A percentile compares a stretch with the other conserved stretches of the same genome.
These are phyloP conservation scores for Alisma plantagoaquatica DNA, from an alignment of 106 monocot species.

Conservation along the genomic window DNA sequence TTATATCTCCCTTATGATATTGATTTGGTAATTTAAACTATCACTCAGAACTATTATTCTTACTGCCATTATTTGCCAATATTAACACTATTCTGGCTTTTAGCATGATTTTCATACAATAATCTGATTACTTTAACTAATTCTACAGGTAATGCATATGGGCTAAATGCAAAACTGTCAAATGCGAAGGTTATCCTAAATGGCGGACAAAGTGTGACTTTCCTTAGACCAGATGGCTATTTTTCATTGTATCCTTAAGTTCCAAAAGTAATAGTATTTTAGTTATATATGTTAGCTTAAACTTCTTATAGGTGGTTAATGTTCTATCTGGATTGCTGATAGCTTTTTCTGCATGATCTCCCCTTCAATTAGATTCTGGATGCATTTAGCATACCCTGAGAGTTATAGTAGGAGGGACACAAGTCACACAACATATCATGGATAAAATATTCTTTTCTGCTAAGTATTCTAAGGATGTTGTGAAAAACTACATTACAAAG, in stretches of 20 bases:
- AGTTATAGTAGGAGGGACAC: too few relatives aligned
- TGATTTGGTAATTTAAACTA: too few relatives aligned
- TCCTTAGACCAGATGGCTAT: conserved; percentile 75
- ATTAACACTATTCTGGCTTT: too few relatives aligned
- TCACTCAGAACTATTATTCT: too few relatives aligned
- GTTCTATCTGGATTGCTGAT: background rate
- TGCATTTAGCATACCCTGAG: background rate
- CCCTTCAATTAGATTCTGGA: background rate
- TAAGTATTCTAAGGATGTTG: too few relatives aligned
- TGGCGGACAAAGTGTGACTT: conserved; percentile 74
- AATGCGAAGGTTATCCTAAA: conserved; percentile 84
- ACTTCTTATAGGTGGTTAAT: background rate
- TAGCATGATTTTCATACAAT: too few relatives aligned
- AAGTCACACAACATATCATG: too few relatives aligned
- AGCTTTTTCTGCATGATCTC: background rate
- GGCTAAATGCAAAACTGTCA: conserved; percentile 46
- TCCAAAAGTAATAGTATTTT: background rate
- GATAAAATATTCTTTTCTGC: too few relatives aligned
- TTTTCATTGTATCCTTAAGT: conserved; percentile 99
- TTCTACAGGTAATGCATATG: conserved; percentile 70
- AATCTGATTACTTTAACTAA: too few relatives aligned
- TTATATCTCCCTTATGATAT: too few relatives aligned
- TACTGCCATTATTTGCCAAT: too few relatives aligned
- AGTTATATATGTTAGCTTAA: background rate
- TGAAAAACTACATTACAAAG: too few relatives aligned